Evolutionary conservation across 176 grass and related monocot species (phyloP), one percentile per base, ranked within the genome.

Genomic region (Raddia guianensis): DNA sequence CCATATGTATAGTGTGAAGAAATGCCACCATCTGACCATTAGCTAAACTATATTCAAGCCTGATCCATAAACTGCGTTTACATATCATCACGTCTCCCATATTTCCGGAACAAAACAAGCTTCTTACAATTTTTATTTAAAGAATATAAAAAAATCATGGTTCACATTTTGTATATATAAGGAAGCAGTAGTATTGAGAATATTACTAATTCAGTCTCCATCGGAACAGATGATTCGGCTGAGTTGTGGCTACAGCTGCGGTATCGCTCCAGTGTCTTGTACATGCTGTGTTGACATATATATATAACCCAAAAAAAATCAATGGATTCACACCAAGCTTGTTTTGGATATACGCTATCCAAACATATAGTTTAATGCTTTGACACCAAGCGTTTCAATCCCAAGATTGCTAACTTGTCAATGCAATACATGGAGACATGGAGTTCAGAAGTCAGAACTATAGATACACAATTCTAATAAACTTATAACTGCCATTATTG

Each of bases 221-320:
- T 63, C 66, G 91, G 72, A 62, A 65, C 70, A 50, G 77, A 70
- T 67, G 84, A 71, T 65, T 90, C 78, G 3, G 82, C 52, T 70
- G 83, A 77, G 68, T 78, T 86, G 70, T 86, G 88, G 75, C 55
- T 91, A 61, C 94, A 88, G 66, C 84, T 97, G 76, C 92, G 91
- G 68, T 97, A 97, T 60, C 84, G 88, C 70, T 97, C 91, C 35
- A 97, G 70, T 72, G 91, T 93, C 83, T 90, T 93, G 77, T 89
- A 87, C 79, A 97, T 88, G 85, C 94, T 97, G 86, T 57, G 86
- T 57, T 64, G 32, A 47, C 13, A 70, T 20, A 80, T 27, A 27
- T 0, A 27, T 27, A 27, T 0, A 27, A 12, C 10, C 50, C 3
- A 49, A 47, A 55, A 37, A 50, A 20, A 35, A 42, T 73, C 55